Conservation (phyloP, 2,329 filamentous ascomycete genomes). For the Nemania sp. region DNA sequence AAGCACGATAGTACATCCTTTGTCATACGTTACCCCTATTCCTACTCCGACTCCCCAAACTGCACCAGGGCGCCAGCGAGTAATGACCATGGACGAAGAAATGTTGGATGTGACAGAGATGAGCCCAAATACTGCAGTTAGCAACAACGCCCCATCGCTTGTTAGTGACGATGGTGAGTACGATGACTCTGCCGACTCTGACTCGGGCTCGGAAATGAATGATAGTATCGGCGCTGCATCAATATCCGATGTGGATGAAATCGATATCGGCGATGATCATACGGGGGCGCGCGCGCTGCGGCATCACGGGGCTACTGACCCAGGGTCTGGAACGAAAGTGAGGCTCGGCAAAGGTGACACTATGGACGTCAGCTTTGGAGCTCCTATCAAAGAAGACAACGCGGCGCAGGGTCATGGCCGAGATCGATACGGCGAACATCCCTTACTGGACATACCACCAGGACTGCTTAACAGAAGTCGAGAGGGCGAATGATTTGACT, state of each 20-base stretch:
- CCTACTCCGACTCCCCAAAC: conserved; percentile 41
- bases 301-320: conserved; percentile 43
- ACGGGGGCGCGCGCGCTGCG: conserved; percentile 49
- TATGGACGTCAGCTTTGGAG: conserved; percentile 61
- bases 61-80: conserved; percentile 27
- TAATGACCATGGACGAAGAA: conserved; percentile 48
- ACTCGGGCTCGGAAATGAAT: conserved; percentile 59
- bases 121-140: conserved; percentile 69
- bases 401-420: conserved; percentile 39
- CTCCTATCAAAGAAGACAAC: conserved; percentile 50
- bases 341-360: conserved; percentile 57
- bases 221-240: conserved; percentile 62
- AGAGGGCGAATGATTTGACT: conserved; percentile 15
- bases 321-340: conserved; percentile 45
- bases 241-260: conserved; percentile 64
- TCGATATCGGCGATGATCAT: conserved; percentile 62
- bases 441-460: conserved; percentile 5
- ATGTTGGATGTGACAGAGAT: conserved; percentile 62
- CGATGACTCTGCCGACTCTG: conserved; percentile 68
- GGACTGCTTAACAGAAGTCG: neutral
- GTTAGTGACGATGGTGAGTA: conserved; percentile 82
- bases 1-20: conserved; percentile 45
- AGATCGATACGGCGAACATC: conserved; percentile 20
- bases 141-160: conserved; percentile 77
- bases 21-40: conserved; percentile 46